A percentile compares a stretch with the other conserved stretches of the same genome.
Evolutionary conservation across 2,329 filamentous ascomycete genomes (phyloP).

Genomic region (Diaporthe batatas): DNA sequence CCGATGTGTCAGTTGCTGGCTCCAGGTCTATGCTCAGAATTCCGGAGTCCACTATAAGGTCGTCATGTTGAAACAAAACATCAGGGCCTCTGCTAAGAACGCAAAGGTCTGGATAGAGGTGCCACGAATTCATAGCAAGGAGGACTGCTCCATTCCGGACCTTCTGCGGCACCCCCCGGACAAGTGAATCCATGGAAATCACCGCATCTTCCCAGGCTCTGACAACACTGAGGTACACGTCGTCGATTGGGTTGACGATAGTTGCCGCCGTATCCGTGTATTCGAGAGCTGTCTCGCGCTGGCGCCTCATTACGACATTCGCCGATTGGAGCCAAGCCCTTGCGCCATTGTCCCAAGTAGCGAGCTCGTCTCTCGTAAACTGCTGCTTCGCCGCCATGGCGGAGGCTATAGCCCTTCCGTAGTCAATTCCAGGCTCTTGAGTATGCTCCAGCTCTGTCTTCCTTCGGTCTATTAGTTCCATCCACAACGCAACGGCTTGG

Average conservation of each 20-base stretch:
- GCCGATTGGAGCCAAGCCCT: conserved; percentile 50
- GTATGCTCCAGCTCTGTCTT: conserved; percentile 18
- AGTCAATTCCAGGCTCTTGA: background rate
- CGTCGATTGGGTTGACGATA: background rate
- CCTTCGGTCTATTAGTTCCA: conserved; percentile 46
- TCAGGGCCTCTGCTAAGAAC: conserved; percentile 15
- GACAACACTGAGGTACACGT: conserved; percentile 29
- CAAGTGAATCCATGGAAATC: conserved; percentile 15
- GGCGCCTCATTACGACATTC: conserved; percentile 44
- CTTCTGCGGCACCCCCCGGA: conserved; percentile 34
- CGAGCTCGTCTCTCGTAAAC: conserved; percentile 46
- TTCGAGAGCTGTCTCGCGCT: conserved; percentile 46
- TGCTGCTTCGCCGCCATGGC: background rate
- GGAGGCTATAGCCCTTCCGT: background rate
- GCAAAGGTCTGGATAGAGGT: conserved; percentile 38
- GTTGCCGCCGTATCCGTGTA: conserved; percentile 45
- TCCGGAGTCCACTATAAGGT: background rate
- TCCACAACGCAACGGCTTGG: conserved; percentile 51
- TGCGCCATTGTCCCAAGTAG: conserved; percentile 51
- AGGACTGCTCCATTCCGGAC: conserved; percentile 29
- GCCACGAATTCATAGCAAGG: conserved; percentile 34
- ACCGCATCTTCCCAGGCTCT: conserved; percentile 29
- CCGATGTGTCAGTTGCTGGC: background rate
- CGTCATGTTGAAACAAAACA: background rate
- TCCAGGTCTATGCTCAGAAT: background rate